Conservation (phyloP, 306 rosid genomes). For the Luffa aegyptiaca region DNA sequence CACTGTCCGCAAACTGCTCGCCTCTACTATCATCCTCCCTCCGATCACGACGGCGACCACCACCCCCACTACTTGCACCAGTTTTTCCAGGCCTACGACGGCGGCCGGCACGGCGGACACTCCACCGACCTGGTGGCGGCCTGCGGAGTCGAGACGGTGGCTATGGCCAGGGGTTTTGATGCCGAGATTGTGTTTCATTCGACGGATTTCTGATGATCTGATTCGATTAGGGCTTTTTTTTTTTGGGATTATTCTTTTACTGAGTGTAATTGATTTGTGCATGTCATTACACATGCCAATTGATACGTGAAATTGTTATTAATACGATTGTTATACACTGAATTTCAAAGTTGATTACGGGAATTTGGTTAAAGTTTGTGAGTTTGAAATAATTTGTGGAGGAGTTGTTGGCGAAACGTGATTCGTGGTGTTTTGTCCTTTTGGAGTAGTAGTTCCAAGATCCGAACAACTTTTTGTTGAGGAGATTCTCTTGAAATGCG, state of each 20-base stretch:
- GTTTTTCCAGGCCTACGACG: neutral
- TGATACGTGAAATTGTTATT: neutral
- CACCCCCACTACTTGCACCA: neutral
- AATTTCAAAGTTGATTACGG: too few relatives aligned
- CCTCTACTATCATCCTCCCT: slow-evolving; percentile 44
- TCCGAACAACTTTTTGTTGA: too few relatives aligned
- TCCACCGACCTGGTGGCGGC: neutral
- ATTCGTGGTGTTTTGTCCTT: too few relatives aligned
- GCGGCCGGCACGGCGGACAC: neutral
- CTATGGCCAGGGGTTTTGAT: slow-evolving; percentile 7
- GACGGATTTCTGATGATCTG: slow-evolving; percentile 8
- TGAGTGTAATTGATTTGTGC: neutral
- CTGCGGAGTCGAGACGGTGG: slow-evolving; percentile 2
- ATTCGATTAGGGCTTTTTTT: neutral
- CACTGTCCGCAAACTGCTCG: slow-evolving; percentile 50
- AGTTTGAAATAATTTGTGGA: too few relatives aligned
- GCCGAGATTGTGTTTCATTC: slow-evolving; percentile 16
- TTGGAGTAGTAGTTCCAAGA: too few relatives aligned
- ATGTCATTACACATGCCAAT: slow-evolving; percentile 5
- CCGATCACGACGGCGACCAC: slow-evolving; percentile 8
- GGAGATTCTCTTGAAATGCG: too few relatives aligned
- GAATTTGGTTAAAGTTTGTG: too few relatives aligned
- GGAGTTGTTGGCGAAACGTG: too few relatives aligned
- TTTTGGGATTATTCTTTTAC: neutral
- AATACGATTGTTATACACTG: neutral